These are phyloP conservation scores for Cladobotryum mycophilum DNA, from an alignment of 2,329 filamentous ascomycete genomes.

Conservation along the genomic window DNA sequence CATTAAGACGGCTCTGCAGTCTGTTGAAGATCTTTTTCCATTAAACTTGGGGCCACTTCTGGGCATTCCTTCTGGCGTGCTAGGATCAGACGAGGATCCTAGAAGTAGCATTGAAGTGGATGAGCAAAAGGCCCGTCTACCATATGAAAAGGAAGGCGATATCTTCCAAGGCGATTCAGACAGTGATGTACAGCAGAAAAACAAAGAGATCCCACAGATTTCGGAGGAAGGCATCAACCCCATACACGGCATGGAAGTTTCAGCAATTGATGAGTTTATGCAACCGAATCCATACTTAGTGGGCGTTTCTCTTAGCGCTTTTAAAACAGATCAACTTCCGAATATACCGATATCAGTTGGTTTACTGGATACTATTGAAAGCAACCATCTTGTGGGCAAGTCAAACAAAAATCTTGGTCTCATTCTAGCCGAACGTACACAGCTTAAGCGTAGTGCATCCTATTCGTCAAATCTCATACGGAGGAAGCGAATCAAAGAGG, in stretches of 20 bases:
- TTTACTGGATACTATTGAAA: conserved; percentile 36
- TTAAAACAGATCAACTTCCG: conserved; percentile 32
- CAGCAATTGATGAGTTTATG: neutral
- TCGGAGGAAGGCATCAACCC: neutral
- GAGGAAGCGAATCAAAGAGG: conserved; percentile 5
- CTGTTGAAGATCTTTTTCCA: conserved; percentile 81
- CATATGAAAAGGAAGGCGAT: conserved; percentile 42
- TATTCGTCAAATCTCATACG: neutral
- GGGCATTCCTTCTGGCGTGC: conserved; percentile 39
- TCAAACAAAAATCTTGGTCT: conserved; percentile 13
- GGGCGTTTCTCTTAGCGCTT: conserved; percentile 39
- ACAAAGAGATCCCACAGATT: neutral
- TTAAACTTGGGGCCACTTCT: conserved; percentile 51
- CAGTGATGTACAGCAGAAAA: conserved; percentile 24
- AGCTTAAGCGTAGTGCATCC: conserved; percentile 7
- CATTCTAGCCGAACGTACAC: conserved; percentile 18
- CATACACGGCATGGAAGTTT: neutral
- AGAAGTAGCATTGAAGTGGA: conserved; percentile 55
- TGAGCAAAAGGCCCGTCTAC: conserved; percentile 48
- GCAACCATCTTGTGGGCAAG: conserved; percentile 26
- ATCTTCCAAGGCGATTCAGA: conserved; percentile 48
- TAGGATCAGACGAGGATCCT: conserved; percentile 24
- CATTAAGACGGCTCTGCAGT: conserved; percentile 73
- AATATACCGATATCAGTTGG: conserved; percentile 31
- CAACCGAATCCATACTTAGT: neutral